Percentiles rank a stretch among this genome's conserved stretches.
phyloP scores from a whole-genome alignment of 2,329 filamentous ascomycete genomes.

The Fusarium floridanum region DNA sequence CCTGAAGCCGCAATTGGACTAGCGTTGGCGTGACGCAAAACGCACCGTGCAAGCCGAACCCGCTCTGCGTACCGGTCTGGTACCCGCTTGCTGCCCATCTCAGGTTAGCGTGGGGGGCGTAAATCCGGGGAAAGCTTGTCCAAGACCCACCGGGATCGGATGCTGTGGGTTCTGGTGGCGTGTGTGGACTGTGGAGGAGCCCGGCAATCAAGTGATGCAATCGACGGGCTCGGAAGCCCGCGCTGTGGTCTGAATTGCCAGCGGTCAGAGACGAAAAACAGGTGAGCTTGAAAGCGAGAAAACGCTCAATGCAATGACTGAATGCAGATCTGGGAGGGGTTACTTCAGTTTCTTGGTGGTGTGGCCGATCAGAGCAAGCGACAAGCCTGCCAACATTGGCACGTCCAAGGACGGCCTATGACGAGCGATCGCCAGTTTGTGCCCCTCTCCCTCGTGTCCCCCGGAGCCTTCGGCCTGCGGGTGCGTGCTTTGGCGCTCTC shows the following conservation, averaged over 20 bases:
- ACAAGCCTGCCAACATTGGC: constrained; percentile 26
- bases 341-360: constrained; percentile 2
- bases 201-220: constrained; percentile 35
- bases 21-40: constrained; percentile 32
- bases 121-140: constrained; percentile 55
- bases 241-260: constrained; percentile 3
- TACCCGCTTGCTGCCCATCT: constrained; percentile 37
- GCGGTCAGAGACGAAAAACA: not conserved
- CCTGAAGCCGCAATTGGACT: constrained; percentile 41
- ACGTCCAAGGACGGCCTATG: constrained; percentile 35
- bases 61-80: constrained; percentile 41
- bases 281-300: not conserved
- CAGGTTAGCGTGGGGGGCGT: constrained; percentile 36
- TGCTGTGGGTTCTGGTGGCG: constrained; percentile 38
- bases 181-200: constrained; percentile 23
- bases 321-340: constrained; percentile 18
- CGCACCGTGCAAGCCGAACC: constrained; percentile 21
- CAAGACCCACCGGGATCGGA: constrained; percentile 45
- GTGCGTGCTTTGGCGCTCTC: constrained; percentile 40
- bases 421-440: constrained; percentile 44
- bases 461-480: constrained; percentile 44
- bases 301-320: not conserved
- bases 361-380: constrained; percentile 30
- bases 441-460: constrained; percentile 32
- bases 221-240: constrained; percentile 32